Evolutionary conservation across 805 yeast species (phyloP).

Genomic region (Cyberlindnera bimundalis): DNA sequence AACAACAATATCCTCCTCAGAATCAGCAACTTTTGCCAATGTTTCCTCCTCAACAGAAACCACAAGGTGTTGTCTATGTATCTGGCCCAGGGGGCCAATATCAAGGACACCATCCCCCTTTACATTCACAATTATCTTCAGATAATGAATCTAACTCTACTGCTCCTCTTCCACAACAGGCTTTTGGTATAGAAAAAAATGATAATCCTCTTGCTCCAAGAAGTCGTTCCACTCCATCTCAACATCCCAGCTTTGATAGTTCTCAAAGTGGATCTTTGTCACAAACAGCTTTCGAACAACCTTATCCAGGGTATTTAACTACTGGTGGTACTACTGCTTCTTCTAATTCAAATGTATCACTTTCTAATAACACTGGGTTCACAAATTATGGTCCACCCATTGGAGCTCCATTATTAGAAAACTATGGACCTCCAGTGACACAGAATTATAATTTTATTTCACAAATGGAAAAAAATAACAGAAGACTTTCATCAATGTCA

Average conservation of each 20-base stretch:
- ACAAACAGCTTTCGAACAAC: neutral
- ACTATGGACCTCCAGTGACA: too few species aligned
- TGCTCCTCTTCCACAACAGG: neutral
- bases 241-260: neutral
- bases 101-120: neutral
- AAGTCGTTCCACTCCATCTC: neutral
- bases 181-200: neutral
- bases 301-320: neutral
- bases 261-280: neutral
- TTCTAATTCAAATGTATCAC: neutral
- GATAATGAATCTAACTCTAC: neutral
- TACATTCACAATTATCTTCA: neutral
- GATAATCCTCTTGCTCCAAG: too few species aligned
- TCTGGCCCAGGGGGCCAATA: neutral
- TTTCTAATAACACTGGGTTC: neutral
- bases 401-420: too few species aligned
- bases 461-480: neutral
- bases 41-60: slow-evolving; percentile 1
- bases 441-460: too few species aligned
- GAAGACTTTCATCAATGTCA: neutral
- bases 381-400: neutral
- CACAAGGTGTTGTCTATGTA: neutral
- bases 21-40: slow-evolving; percentile 1
- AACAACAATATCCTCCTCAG: slow-evolving; percentile 1
- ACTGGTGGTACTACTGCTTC: neutral